Evolutionary conservation across 2,329 filamentous ascomycete genomes (phyloP).

Genomic region (Xylaria arbuscula): DNA sequence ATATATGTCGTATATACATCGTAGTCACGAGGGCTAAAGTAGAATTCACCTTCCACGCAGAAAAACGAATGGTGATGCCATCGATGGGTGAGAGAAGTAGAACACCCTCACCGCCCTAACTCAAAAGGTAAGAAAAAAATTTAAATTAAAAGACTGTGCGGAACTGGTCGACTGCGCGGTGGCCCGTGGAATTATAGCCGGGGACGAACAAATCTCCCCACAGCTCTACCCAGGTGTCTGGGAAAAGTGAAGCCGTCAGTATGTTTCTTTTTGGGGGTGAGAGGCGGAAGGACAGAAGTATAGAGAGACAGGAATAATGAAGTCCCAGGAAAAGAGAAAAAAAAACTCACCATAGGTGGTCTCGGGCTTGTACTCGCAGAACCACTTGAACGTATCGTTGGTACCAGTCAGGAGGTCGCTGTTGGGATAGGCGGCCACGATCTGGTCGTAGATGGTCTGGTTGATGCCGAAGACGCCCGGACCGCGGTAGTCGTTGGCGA

Average conservation of each 20-base stretch:
- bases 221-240: slow-evolving; percentile 36
- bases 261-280: neutral
- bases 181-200: slow-evolving; percentile 35
- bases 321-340: too few species aligned
- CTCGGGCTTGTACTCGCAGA: slow-evolving; percentile 38
- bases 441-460: slow-evolving; percentile 34
- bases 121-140: neutral
- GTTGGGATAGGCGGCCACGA: slow-evolving; percentile 33
- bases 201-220: slow-evolving; percentile 35
- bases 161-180: slow-evolving; percentile 36
- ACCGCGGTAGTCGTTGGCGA: slow-evolving; percentile 34
- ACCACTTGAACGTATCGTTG: slow-evolving; percentile 40
- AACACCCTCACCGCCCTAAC: too few species aligned
- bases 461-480: slow-evolving; percentile 31
- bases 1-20: slow-evolving; percentile 8
- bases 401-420: slow-evolving; percentile 35
- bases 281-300: too few species aligned
- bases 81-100: too few species aligned
- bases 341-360: slow-evolving; percentile 36
- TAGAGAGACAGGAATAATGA: too few species aligned
- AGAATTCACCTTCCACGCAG: neutral
- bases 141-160: slow-evolving; percentile 32
- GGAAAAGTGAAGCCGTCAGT: slow-evolving; percentile 5
- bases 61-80: slow-evolving; percentile 5
- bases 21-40: neutral